phyloP scores from a whole-genome alignment of 192 early-diverging fungal species.

The Funneliformis geosporum region DNA sequence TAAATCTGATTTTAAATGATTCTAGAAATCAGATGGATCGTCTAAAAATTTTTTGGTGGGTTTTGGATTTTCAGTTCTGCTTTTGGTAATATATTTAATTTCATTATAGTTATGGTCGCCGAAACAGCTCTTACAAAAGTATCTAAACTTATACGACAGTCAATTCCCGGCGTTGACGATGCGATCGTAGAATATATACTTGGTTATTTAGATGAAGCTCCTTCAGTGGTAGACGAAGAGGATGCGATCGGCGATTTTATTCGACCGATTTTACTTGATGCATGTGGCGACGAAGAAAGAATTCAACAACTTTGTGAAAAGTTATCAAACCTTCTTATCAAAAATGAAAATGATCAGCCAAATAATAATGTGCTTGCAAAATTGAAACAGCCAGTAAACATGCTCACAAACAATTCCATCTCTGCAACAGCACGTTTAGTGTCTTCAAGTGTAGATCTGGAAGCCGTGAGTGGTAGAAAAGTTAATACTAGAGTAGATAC shows the following conservation, averaged over 20 bases:
- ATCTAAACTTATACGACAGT: conserved; percentile 51
- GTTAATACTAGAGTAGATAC: conserved; percentile 74
- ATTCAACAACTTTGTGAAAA: conserved; percentile 71
- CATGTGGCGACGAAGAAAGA: conserved; percentile 58
- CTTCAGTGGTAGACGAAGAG: conserved; percentile 53
- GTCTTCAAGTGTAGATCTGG: conserved; percentile 60
- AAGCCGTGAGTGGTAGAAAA: conserved; percentile 65
- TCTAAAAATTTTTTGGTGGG: too few relatives aligned
- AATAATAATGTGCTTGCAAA: conserved; percentile 54
- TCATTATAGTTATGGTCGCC: neutral
- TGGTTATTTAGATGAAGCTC: conserved; percentile 69
- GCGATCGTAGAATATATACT: conserved; percentile 76
- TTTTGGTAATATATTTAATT: neutral
- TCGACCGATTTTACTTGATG: conserved; percentile 67
- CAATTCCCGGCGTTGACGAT: conserved; percentile 72
- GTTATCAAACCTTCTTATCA: conserved; percentile 61
- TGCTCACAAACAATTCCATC: conserved; percentile 65
- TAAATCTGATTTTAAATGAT: too few relatives aligned
- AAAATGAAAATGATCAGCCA: conserved; percentile 39
- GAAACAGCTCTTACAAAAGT: conserved; percentile 34
- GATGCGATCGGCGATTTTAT: conserved; percentile 68
- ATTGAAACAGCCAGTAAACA: conserved; percentile 65
- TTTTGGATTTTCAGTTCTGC: neutral
- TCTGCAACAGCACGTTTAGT: conserved; percentile 53
- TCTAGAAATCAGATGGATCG: too few relatives aligned